Evolutionary conservation across 352 stramenopile genomes (phyloP), one percentile per base, ranked within the genome.

Genomic region (Phytopythium montanum): DNA sequence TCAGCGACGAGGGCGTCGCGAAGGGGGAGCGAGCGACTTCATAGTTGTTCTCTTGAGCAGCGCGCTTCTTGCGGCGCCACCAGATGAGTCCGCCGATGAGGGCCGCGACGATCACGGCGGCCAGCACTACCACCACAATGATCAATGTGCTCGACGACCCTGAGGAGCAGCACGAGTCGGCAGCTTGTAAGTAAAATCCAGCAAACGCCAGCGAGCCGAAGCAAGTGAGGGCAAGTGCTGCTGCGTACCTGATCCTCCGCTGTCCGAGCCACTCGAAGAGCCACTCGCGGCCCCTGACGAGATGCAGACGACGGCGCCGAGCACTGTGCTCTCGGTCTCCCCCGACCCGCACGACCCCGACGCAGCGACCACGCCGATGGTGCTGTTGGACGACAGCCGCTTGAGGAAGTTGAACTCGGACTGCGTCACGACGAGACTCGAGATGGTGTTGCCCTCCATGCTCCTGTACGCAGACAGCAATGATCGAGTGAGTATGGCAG

Each of bases 231-330:
- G 5, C 31, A 36, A 36, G 31, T 13, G 31, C 31, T 36, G 7
- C n/a, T n/a, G 8, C 45, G n/a, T 31, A 52, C 45, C 48, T 39
- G 48, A 54, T 9, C 48, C 23, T 18, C 29, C 48, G 29, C 33
- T 31, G 16, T 59, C 50, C 18, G 56, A 68, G 29, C 33, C 49
- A 5, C 54, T 42, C 18, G 56, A 68, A 8, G 42, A 60, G 46
- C 59, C 54, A 5, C 52, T 41, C 57, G 48, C 21, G 26, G 57
- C 29, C 12, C 61, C 34, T 0, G 72, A 49, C 33, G 62, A 73
- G 42, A 91, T 68, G 46, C 83, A 93, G 42, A 91, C 75, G 12
- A 79, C 62, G 6, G 75, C 64, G 42, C 76, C 78, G 9, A 88
- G 60, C 13, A 91, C 69, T 25, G 69, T 65, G 2, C 72, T 73